A percentile compares a stretch with the other conserved stretches of the same genome.
Evolutionary conservation across 2,329 filamentous ascomycete genomes (phyloP).

Genomic region (Colletotrichum higginsianum): DNA sequence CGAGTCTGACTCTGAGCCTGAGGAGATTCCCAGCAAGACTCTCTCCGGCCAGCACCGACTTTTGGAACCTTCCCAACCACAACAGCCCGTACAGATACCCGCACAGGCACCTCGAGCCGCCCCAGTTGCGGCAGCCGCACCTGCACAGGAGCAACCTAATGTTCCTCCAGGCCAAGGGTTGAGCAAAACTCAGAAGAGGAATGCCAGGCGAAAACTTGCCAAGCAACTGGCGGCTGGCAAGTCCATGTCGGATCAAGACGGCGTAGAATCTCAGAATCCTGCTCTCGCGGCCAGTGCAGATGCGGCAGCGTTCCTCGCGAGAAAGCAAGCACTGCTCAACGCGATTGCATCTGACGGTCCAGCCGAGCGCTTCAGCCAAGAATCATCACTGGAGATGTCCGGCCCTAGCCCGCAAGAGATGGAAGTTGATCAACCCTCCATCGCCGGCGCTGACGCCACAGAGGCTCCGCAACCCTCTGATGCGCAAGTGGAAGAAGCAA

Average conservation of each 20-base stretch:
- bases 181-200: slow-evolving; percentile 65
- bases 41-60: slow-evolving; percentile 24
- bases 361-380: slow-evolving; percentile 1
- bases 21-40: slow-evolving; percentile 55
- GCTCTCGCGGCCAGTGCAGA: slow-evolving; percentile 14
- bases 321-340: slow-evolving; percentile 59
- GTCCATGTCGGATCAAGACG: background rate
- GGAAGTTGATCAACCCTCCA: background rate
- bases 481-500: slow-evolving; percentile 7
- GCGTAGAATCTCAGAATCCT: background rate
- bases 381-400: slow-evolving; percentile 7
- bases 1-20: slow-evolving; percentile 51
- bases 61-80: background rate
- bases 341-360: slow-evolving; percentile 44
- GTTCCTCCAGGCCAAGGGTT: slow-evolving; percentile 56
- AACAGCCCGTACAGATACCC: slow-evolving; percentile 17
- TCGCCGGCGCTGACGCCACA: background rate
- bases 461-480: background rate
- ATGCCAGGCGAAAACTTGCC: slow-evolving; percentile 62
- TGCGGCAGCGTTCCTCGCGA: slow-evolving; percentile 52
- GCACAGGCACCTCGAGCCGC: slow-evolving; percentile 25
- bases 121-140: slow-evolving; percentile 20
- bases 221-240: slow-evolving; percentile 46
- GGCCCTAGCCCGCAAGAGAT: slow-evolving; percentile 19
- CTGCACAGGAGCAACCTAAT: slow-evolving; percentile 29